phyloP scores from a whole-genome alignment of 2,329 filamentous ascomycete genomes.

The Colletotrichum liaoningense region DNA sequence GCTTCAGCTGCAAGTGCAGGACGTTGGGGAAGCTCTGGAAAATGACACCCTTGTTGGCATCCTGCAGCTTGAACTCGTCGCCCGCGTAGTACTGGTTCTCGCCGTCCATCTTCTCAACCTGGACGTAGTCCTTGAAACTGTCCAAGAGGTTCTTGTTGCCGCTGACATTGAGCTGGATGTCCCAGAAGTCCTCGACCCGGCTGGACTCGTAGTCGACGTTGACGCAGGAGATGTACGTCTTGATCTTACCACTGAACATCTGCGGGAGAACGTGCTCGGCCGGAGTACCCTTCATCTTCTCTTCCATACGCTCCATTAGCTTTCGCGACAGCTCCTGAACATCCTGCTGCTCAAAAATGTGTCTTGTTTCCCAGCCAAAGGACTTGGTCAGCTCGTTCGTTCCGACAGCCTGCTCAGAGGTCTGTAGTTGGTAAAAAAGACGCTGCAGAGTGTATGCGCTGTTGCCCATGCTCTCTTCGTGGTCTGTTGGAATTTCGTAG shows the following conservation, averaged over 20 bases:
- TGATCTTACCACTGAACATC: conserved; percentile 97
- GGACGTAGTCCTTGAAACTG: conserved; percentile 95
- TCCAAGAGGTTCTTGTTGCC: conserved; percentile 93
- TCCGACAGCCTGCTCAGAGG: conserved; percentile 82
- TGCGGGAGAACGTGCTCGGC: conserved; percentile 89
- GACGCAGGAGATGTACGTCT: conserved; percentile 98
- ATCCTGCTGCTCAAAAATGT: conserved; percentile 99
- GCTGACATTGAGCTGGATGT: conserved; percentile 96
- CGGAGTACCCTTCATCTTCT: conserved; percentile 96
- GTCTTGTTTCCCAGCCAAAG: conserved; percentile 97
- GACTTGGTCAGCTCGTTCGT: conserved; percentile 96
- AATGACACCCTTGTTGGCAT: conserved; percentile 97
- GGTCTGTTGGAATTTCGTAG: conserved; percentile 94
- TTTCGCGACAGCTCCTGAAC: conserved; percentile 97
- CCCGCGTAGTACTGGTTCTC: conserved; percentile 98
- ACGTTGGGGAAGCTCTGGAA: conserved; percentile 96
- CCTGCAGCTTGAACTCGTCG: conserved; percentile 90
- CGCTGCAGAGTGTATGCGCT: conserved; percentile 95
- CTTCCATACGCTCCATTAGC: conserved; percentile 96
- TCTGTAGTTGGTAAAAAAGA: conserved; percentile 95
- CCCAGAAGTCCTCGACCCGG: conserved; percentile 97
- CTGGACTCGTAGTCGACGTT: conserved; percentile 98
- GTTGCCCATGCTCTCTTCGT: conserved; percentile 83
- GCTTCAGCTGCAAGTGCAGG: conserved; percentile 93
- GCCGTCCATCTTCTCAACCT: conserved; percentile 95